Percentiles rank a stretch among this genome's conserved stretches.
Conservation (phyloP, 2,329 filamentous ascomycete genomes). For the Claviceps capensis region DNA sequence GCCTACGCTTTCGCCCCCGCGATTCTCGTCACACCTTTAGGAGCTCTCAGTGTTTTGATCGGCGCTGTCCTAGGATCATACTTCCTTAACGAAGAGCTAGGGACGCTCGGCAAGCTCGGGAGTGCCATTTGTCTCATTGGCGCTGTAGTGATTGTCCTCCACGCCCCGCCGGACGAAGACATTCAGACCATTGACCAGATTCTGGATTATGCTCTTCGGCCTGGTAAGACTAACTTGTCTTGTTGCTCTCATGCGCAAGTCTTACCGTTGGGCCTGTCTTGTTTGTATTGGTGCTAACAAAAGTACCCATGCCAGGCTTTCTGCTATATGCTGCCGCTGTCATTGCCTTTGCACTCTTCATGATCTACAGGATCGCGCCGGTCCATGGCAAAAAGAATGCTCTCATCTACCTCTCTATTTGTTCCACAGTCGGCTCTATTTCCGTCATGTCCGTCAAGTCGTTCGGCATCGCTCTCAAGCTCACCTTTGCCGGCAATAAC, state of each 20-base stretch:
- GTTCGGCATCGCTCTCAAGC: conserved; percentile 92
- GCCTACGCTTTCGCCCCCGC: conserved; percentile 97
- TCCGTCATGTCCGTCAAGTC: conserved; percentile 99
- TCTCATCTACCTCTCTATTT: conserved; percentile 92
- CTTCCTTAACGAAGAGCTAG: conserved; percentile 80
- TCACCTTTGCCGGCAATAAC: conserved; percentile 85
- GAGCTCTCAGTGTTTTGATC: conserved; percentile 87
- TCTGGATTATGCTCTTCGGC: conserved; percentile 75
- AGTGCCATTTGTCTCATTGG: conserved; percentile 94
- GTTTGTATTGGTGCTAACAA: not conserved
- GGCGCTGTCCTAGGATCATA: conserved; percentile 91
- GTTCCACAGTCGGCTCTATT: conserved; percentile 89
- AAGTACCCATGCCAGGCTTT: conserved; percentile 48
- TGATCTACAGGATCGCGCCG: conserved; percentile 93
- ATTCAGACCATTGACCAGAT: conserved; percentile 89
- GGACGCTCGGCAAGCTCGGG: conserved; percentile 82
- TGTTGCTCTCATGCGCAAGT: too few relatives aligned
- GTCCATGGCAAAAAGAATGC: conserved; percentile 89
- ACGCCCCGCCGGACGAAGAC: conserved; percentile 87
- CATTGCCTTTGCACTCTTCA: conserved; percentile 70
- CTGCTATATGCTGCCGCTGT: conserved; percentile 74
- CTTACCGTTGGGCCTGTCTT: not conserved
- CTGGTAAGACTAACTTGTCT: conserved; percentile 44
- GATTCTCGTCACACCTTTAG: conserved; percentile 92
- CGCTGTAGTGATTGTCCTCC: conserved; percentile 92